Base-by-base conservation (phyloP, 1,284 basidiomycete species). In the Ustilago vetiveriae region DNA sequence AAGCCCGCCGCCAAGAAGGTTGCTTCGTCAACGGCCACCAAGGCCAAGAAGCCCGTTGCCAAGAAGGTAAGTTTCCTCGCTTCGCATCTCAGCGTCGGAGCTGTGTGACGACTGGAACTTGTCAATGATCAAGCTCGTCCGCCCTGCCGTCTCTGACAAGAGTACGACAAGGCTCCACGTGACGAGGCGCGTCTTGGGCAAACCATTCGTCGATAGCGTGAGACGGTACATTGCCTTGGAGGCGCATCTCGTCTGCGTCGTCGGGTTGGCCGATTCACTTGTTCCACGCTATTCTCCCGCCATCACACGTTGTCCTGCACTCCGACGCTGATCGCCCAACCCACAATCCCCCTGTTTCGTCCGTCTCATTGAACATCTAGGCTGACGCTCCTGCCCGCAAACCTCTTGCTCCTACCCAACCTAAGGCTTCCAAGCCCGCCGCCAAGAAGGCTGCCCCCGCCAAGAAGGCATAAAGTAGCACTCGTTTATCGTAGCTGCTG, bases 41-140 rank as follows among this genome's bases (percentile, higher is more conserved):
- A 74, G 69, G 73, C 75, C 30, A 79, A 77, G 72, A 79, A 76
- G 77, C 74, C 75, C 41, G 69, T 68, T 44, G 66, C 72, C 43
- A 75, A 75, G 74, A 76, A 74, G 66, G 70, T 71, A 51, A 63
- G 71, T 68, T 27, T 54, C 42, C n/a, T 19, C 19, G 16, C 43
- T 24, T 17, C 39, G 21, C 11, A n/a, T 6, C 17, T 42, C 23
- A 40, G 43, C 46, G 44, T 62, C 19, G 41, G 51, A 45, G 39
- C 43, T 39, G 40, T 37, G n/a, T 39, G 36, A 39, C 32, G 48
- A 33, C 35, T 24, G 21, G 60, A 36, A 27, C 40, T 36, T 26
- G 36, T 6, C n/a, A 7, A 38, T 42, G 43, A 37, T 21, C 43
- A 23, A 30, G 22, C 32, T 7, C 8, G 36, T 37, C 10, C 6